Conservation (phyloP, 306 rosid species). For the Rubus idaeus region DNA sequence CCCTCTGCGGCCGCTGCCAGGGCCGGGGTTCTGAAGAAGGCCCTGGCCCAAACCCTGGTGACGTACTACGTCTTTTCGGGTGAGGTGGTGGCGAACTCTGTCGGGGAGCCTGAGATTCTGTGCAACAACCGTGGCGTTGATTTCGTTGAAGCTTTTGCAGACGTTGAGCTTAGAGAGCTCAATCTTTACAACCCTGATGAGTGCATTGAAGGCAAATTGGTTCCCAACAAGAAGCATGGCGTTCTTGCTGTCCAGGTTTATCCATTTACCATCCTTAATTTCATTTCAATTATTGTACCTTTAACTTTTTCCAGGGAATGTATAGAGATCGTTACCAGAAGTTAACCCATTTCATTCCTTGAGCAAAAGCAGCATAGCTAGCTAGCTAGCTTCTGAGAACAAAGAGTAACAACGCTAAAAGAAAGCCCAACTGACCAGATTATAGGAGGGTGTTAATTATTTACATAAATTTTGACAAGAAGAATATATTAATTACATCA, state of each 20-base stretch:
- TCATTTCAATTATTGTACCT: not conserved
- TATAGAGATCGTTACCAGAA: too few species aligned
- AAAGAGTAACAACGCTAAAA: too few species aligned
- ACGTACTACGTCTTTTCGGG: constrained; percentile 62
- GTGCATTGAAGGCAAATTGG: constrained; percentile 56
- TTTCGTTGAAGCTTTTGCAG: constrained; percentile 61
- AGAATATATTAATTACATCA: too few species aligned
- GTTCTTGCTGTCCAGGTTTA: constrained; percentile 73
- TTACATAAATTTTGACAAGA: too few species aligned
- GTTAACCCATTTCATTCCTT: too few species aligned
- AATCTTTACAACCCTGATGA: constrained; percentile 60
- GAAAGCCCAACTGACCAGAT: too few species aligned
- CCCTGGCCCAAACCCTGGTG: constrained; percentile 45
- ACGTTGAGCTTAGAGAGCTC: constrained; percentile 47
- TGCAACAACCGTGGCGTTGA: constrained; percentile 87
- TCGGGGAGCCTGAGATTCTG: constrained; percentile 67
- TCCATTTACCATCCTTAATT: not conserved
- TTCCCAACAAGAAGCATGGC: constrained; percentile 60
- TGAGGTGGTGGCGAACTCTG: constrained; percentile 49
- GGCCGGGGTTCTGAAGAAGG: constrained; percentile 46
- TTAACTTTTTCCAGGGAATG: not conserved
- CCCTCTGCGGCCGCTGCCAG: constrained; percentile 10
- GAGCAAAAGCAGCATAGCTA: too few species aligned
- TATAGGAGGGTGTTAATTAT: too few species aligned
- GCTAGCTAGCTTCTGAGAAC: too few species aligned